Evolutionary conservation across 257 asterid species (phyloP), one percentile per base, ranked within the genome.

Genomic region (Solanum pennellii): DNA sequence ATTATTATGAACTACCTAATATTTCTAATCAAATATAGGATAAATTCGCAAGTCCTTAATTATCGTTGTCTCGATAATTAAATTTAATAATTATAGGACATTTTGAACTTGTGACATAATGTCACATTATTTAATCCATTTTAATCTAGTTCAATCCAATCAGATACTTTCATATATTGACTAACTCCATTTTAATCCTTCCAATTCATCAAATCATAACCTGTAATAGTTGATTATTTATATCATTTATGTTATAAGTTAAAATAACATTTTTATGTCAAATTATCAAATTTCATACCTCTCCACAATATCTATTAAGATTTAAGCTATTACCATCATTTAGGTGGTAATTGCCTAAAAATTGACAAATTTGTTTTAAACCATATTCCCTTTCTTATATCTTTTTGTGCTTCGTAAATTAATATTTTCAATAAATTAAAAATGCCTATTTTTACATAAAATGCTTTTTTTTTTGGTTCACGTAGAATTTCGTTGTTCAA

Each of bases 201-300:
- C 4, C 16, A 52, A 52, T 52, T 52, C 23, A 0, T 23, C 0
- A 1, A 0, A 56, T 2, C 25, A 56, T 20, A 56, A 18, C 25
- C 2, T 56, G 20, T 20, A 20, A 7, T 56, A n/a, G 0, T 56
- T 20, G 1, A 56, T 52, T 6, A 56, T 18, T 56, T 59, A 59
- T 10, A 62, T n/a, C 31, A 62, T 25, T 18, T 0, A 1, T 27
- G 2, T 68, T 68, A 3, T 1, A 27, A 27, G 21, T 27, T 68
- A 27, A 66, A 66, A 66, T 66, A 66, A 25, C 73, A 66, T 66
- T 66, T 66, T 3, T 12, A 66, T 66, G 12, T 65, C 2, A 65
- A 65, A 1, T 66, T 13, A 66, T 25, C 73, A 66, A 66, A 20
- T 12, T 12, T 66, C 35, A 12, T 0, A 25, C 0, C 2, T 66